Evolutionary conservation across 129 eudicot species (phyloP).

Genomic region (Artemisia annua): DNA sequence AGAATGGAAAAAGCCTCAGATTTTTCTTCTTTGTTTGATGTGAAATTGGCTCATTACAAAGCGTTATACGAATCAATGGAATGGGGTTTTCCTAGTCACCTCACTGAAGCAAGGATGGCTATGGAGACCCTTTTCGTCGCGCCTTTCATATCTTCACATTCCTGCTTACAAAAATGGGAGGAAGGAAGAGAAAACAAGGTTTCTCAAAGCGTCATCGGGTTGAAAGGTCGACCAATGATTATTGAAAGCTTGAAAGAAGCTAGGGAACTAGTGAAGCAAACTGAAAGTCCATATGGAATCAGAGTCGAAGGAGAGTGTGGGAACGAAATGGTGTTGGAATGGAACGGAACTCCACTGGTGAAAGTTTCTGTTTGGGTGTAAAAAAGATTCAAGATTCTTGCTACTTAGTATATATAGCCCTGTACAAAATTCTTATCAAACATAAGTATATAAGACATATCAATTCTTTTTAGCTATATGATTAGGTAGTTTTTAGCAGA

Average conservation of each 20-base stretch:
- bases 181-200: neutral
- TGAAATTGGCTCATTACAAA: no score
- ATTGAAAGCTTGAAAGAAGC: conserved; percentile 52
- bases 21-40: no score
- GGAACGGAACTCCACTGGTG: conserved; percentile 59
- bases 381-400: neutral
- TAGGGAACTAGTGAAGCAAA: conserved; percentile 43
- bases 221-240: conserved; percentile 45
- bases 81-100: no score
- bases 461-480: no score
- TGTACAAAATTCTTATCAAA: no score
- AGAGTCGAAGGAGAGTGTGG: conserved; percentile 42
- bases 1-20: no score
- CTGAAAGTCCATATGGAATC: conserved; percentile 37
- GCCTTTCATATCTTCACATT: conserved; percentile 43
- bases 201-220: conserved; percentile 13
- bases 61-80: no score
- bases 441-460: no score
- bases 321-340: conserved; percentile 62
- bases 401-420: no score
- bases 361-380: conserved; percentile 60
- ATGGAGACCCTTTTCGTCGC: conserved; percentile 40
- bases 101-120: no score
- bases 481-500: no score
- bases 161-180: conserved; percentile 54